Evolutionary conservation across 1,139 yeast species (phyloP).

Genomic region (Hyphopichia wangnamkhiaoensis): DNA sequence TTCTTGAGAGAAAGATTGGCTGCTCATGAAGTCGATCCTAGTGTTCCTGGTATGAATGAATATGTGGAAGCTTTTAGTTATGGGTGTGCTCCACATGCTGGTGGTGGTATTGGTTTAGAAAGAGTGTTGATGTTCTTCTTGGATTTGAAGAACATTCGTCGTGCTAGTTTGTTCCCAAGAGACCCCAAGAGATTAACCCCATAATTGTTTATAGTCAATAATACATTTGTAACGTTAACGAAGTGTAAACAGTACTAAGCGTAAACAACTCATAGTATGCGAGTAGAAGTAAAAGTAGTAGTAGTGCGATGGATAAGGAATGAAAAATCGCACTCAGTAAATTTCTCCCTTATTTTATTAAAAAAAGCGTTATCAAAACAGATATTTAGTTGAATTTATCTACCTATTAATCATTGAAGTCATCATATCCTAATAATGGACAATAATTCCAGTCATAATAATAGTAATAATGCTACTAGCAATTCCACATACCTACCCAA

Average conservation of each 20-base stretch:
- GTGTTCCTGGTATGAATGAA: slow-evolving; percentile 79
- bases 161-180: slow-evolving; percentile 98
- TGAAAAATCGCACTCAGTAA: too few species aligned
- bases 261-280: too few species aligned
- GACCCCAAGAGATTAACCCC: slow-evolving; percentile 96
- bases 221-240: background rate
- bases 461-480: background rate
- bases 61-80: slow-evolving; percentile 89
- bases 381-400: too few species aligned
- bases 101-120: slow-evolving; percentile 99
- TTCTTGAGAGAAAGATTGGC: slow-evolving; percentile 79
- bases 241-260: too few species aligned
- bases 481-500: slow-evolving; percentile 13
- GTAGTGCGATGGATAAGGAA: too few species aligned
- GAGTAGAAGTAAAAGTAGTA: too few species aligned
- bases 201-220: slow-evolving; percentile 24
- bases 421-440: too few species aligned
- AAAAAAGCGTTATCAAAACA: too few species aligned
- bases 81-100: slow-evolving; percentile 99
- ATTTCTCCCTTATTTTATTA: too few species aligned
- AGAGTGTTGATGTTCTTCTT: slow-evolving; percentile 98
- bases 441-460: too few species aligned
- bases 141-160: slow-evolving; percentile 94
- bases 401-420: too few species aligned
- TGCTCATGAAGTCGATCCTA: slow-evolving; percentile 80